Percentiles rank a stretch among this genome's conserved stretches.
These are phyloP conservation scores for Asterochloris erici DNA, from an alignment of 139 green algal genomes.

Conservation along the genomic window DNA sequence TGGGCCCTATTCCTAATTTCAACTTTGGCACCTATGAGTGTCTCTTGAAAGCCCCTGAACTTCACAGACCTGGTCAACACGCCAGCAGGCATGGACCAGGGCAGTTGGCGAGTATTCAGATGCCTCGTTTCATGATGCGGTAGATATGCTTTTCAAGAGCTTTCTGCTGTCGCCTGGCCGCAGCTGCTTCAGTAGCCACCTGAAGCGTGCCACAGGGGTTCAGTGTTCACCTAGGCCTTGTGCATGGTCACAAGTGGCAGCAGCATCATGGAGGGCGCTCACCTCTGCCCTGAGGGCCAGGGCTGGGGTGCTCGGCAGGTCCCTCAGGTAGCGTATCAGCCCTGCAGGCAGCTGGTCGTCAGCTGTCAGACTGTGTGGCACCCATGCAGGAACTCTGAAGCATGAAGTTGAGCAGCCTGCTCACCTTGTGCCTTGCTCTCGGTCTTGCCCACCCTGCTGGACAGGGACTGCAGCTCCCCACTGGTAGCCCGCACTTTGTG, in stretches of 20 bases:
- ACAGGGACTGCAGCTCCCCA: constrained; percentile 7
- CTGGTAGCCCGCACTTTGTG: constrained; percentile 9
- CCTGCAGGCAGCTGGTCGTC: neutral
- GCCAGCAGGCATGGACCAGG: neutral
- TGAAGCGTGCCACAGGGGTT: neutral
- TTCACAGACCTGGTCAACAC: neutral
- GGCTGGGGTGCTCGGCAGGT: neutral
- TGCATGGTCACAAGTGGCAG: neutral
- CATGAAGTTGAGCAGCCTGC: no score
- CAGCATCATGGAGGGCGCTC: neutral
- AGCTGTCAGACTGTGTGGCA: neutral
- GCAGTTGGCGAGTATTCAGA: neutral
- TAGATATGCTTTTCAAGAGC: neutral
- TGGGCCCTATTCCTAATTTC: neutral
- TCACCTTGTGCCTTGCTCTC: constrained; percentile 5
- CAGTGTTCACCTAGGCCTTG: neutral
- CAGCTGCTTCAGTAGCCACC: neutral
- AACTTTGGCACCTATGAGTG: neutral
- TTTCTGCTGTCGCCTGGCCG: neutral
- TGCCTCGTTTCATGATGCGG: neutral
- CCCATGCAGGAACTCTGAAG: neutral
- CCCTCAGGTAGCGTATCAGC: neutral
- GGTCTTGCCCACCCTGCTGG: neutral
- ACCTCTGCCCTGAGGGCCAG: constrained; percentile 11
- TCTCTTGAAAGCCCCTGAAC: neutral